Percentiles rank a stretch among this genome's conserved stretches.
These are phyloP conservation scores for Plectosphaerella plurivora DNA, from an alignment of 2,329 filamentous ascomycete species.

Conservation along the genomic window DNA sequence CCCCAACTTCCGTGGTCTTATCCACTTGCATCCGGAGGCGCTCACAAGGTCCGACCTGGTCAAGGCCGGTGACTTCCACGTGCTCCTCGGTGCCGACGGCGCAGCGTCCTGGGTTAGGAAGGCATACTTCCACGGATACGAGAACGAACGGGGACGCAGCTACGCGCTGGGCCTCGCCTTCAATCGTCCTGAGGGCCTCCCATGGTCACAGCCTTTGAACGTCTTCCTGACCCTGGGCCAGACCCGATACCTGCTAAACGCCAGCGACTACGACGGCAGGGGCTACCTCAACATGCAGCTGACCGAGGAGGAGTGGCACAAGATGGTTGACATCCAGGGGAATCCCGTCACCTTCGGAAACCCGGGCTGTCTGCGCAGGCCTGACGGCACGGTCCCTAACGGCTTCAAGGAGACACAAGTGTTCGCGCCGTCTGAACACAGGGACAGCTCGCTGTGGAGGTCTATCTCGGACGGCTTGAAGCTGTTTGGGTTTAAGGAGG, in stretches of 20 bases:
- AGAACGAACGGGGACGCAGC: slow-evolving; percentile 26
- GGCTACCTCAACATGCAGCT: slow-evolving; percentile 32
- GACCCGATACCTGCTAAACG: slow-evolving; percentile 29
- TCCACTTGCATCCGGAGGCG: slow-evolving; percentile 25
- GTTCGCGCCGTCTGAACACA: slow-evolving; percentile 25
- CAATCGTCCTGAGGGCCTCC: slow-evolving; percentile 23
- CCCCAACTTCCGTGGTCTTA: slow-evolving; percentile 21
- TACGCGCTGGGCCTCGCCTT: slow-evolving; percentile 29
- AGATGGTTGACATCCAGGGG: slow-evolving; percentile 25
- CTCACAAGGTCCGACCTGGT: slow-evolving; percentile 21
- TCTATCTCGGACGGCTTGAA: slow-evolving; percentile 28
- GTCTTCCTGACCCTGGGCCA: slow-evolving; percentile 30
- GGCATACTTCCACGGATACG: slow-evolving; percentile 26
- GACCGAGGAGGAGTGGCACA: slow-evolving; percentile 28
- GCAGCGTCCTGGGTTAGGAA: slow-evolving; percentile 29
- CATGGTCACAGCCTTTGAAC: slow-evolving; percentile 28
- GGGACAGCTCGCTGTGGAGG: slow-evolving; percentile 22
- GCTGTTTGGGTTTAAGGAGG: slow-evolving; percentile 29
- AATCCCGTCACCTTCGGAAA: slow-evolving; percentile 26
- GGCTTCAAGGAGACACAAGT: slow-evolving; percentile 23
- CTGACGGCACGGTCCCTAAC: slow-evolving; percentile 21
- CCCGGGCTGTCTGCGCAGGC: slow-evolving; percentile 22
- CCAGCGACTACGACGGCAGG: slow-evolving; percentile 25
- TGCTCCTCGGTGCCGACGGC: slow-evolving; percentile 28
- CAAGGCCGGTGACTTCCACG: slow-evolving; percentile 28